Conservation (phyloP, 495 filamentous ascomycete genomes). For the Ramalina intermedia region DNA sequence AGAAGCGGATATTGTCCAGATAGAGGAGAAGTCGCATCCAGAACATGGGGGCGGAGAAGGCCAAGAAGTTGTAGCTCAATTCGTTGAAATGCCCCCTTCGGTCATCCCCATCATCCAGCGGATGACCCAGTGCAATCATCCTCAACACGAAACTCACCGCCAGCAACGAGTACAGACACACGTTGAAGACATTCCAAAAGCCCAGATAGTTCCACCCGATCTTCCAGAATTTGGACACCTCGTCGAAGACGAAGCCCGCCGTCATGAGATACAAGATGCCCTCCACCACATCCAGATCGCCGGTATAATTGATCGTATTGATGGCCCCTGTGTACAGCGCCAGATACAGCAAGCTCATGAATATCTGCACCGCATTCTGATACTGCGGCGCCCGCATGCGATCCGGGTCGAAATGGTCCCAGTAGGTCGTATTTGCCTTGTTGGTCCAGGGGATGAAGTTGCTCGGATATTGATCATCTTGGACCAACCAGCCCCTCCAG, state of each 20-base stretch:
- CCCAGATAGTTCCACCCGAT: conserved; percentile 74
- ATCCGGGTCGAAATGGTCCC: conserved; percentile 77
- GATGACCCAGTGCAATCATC: conserved; percentile 59
- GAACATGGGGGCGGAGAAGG: conserved; percentile 90
- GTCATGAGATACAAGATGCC: conserved; percentile 81
- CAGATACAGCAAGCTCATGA: conserved; percentile 71
- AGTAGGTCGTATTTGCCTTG: conserved; percentile 58
- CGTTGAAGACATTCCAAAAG: conserved; percentile 95
- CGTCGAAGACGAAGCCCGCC: conserved; percentile 82
- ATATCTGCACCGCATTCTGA: conserved; percentile 77
- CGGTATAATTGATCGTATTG: conserved; percentile 69
- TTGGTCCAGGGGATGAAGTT: conserved; percentile 73
- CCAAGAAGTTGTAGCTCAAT: conserved; percentile 80
- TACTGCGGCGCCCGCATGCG: conserved; percentile 85
- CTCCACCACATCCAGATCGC: conserved; percentile 78
- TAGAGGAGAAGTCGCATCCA: conserved; percentile 90
- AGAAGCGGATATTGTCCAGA: conserved; percentile 87
- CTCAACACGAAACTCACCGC: conserved; percentile 62
- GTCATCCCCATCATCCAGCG: conserved; percentile 29
- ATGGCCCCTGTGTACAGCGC: conserved; percentile 79
- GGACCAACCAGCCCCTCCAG: conserved; percentile 92
- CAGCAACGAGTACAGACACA: conserved; percentile 62
- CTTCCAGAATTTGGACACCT: conserved; percentile 79
- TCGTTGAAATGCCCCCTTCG: conserved; percentile 55
- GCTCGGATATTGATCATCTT: conserved; percentile 77